These are phyloP conservation scores for Centrapalus pauciflorus DNA, from an alignment of 129 eudicot species.

Conservation along the genomic window DNA sequence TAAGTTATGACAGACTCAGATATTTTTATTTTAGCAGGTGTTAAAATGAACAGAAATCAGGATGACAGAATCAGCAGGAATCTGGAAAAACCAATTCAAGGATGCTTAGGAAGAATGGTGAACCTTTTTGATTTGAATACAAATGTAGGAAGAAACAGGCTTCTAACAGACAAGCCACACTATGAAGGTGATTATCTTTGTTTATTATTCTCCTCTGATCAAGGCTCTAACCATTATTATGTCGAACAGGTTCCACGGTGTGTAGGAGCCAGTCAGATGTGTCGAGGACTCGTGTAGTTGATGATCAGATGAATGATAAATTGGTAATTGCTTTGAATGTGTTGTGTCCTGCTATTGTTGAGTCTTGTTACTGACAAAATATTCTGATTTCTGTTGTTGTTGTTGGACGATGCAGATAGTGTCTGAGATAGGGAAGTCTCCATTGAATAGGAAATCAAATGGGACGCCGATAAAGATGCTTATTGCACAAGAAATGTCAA, in stretches of 20 bases:
- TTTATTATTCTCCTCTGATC: not conserved
- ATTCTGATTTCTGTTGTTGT: conserved; percentile 5
- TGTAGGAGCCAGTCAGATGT: conserved; percentile 74
- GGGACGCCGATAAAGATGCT: conserved; percentile 86
- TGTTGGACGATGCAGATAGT: conserved; percentile 46
- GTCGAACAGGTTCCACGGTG: conserved; percentile 54
- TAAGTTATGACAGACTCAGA: not conserved
- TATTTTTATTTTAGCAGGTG: conserved; percentile 42
- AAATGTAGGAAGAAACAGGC: conserved; percentile 52
- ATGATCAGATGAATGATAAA: conserved; percentile 55
- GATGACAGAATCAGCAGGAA: conserved; percentile 35
- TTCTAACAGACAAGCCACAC: conserved; percentile 77
- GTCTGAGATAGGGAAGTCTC: conserved; percentile 40
- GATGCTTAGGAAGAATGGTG: conserved; percentile 89
- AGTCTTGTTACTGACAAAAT: conserved; percentile 9
- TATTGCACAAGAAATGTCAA: conserved; percentile 89
- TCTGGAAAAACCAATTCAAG: conserved; percentile 53
- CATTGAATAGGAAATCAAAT: conserved; percentile 39
- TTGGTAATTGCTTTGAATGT: conserved; percentile 41
- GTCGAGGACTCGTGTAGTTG: conserved; percentile 46
- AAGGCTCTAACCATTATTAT: not conserved
- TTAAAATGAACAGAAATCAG: conserved; percentile 55
- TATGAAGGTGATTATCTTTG: conserved; percentile 44
- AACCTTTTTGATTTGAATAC: conserved; percentile 68
- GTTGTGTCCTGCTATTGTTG: not conserved